Conservation (phyloP, 1,284 basidiomycete genomes). For the Irpex rosettiformis region DNA sequence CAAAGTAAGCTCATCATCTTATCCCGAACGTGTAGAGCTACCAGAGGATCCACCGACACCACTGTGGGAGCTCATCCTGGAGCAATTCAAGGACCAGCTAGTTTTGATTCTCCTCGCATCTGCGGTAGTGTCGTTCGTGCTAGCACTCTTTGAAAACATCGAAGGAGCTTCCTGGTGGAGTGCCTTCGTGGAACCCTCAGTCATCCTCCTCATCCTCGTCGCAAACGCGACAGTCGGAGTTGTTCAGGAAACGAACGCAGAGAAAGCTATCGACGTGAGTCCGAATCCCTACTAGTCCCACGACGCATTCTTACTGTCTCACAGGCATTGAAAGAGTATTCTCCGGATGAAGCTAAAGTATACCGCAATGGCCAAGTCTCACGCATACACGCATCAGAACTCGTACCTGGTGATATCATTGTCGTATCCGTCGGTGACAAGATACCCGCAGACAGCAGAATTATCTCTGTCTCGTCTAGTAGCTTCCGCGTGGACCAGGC, state of each 20-base stretch:
- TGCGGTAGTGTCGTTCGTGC: slow-evolving; percentile 85
- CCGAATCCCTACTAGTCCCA: slow-evolving; percentile 9
- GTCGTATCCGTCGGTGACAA: slow-evolving; percentile 90
- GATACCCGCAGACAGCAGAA: slow-evolving; percentile 89
- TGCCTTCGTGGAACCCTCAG: slow-evolving; percentile 90
- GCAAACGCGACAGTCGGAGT: slow-evolving; percentile 95
- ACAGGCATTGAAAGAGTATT: slow-evolving; percentile 91
- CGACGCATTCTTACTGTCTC: slow-evolving; percentile 5
- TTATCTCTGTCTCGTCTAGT: slow-evolving; percentile 86
- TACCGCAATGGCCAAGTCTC: slow-evolving; percentile 69
- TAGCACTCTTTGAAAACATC: slow-evolving; percentile 81
- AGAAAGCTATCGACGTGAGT: slow-evolving; percentile 84
- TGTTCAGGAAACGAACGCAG: slow-evolving; percentile 92
- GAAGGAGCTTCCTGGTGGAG: slow-evolving; percentile 64
- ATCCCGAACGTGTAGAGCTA: slow-evolving; percentile 50
- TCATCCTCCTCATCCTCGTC: slow-evolving; percentile 90
- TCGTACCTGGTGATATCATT: slow-evolving; percentile 93
- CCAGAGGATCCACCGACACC: slow-evolving; percentile 90
- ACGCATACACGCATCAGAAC: slow-evolving; percentile 78
- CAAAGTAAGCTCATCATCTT: background rate
- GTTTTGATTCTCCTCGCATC: slow-evolving; percentile 92
- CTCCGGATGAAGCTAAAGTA: slow-evolving; percentile 93
- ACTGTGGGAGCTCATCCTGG: slow-evolving; percentile 90
- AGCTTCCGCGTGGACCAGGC: slow-evolving; percentile 94
- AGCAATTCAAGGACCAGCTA: slow-evolving; percentile 97